Base-by-base conservation (phyloP, 208 protist species). In the Leptomonas pyrrhocoris region DNA sequence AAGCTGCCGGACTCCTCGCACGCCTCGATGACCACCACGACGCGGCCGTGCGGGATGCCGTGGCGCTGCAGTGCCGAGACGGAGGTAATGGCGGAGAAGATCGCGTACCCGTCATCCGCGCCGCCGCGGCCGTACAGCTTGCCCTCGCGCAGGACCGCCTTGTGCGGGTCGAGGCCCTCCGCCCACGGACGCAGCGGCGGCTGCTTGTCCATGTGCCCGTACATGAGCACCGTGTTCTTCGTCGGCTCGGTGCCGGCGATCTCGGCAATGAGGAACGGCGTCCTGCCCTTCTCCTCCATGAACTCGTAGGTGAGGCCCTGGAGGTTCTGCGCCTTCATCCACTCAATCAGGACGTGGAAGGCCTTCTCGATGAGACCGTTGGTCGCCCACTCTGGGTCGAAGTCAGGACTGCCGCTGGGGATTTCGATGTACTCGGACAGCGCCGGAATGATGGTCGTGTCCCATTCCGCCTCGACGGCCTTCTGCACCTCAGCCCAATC, bases 181-280 rank as follows among this genome's bases (percentile, higher is more conserved):
- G 28, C 81, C 98, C 98, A 99, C 46, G 82, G 82, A n/a, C 71
- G 84, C 48, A 98, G 73, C 30, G 97, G 97, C 23, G 98, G 98
- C 88, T 98, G 96, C 82, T 98, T 98, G 70, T 99, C 98, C 86
- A 98, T 94, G 74, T 99, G 97, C 30, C 97, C 97, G 80, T 99
- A 99, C 72, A 98, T 89, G 13, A 99, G 80, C 31, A 98, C 80
- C 36, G 88, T 93, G 54, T 86, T 81, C 25, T 67, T 68, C 4
- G 78, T 91, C 43, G 77, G 68, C 49, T 80, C 76, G 25, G 88
- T 94, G 15, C 75, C 88, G 12, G 68, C 76, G 61, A 98, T 83
- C 54, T 97, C 90, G 21, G 95, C 71, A 46, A 97, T 69, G 23
- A 98, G 74, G 49, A 98, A 93, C 16, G 94, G 94, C 13, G 93